These are phyloP conservation scores for Cetradonia linearis DNA, from an alignment of 495 filamentous ascomycete species.

Conservation along the genomic window DNA sequence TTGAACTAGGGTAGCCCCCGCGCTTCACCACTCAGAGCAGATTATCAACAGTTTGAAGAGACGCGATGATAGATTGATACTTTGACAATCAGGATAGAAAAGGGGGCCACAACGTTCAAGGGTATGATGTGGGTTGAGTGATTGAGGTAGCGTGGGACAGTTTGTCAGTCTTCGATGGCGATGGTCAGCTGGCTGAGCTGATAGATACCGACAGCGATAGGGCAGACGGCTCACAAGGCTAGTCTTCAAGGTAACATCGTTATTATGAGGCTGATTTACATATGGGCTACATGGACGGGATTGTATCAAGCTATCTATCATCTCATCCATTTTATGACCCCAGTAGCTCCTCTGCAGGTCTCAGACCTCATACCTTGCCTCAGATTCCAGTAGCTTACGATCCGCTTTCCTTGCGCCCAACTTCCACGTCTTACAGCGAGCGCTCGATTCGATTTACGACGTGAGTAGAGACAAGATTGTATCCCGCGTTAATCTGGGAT, in stretches of 20 bases:
- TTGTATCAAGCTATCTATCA: background rate
- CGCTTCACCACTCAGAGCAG: slow-evolving; percentile 6
- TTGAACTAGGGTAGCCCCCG: slow-evolving; percentile 9
- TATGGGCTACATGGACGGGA: background rate
- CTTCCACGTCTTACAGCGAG: background rate
- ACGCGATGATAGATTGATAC: background rate
- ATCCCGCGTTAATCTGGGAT: background rate
- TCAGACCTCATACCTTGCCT: background rate
- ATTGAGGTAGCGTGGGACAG: background rate
- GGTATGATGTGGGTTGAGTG: background rate
- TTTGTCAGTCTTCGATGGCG: background rate
- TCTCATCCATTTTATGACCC: background rate
- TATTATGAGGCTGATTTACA: slow-evolving; percentile 10
- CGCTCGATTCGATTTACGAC: background rate
- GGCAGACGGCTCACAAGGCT: slow-evolving; percentile 6
- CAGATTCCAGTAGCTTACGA: background rate
- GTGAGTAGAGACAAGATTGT: background rate
- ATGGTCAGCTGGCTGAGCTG: slow-evolving; percentile 1
- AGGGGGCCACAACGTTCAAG: background rate
- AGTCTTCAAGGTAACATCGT: background rate
- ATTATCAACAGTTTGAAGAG: slow-evolving; percentile 6
- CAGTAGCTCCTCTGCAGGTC: background rate
- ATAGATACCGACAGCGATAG: slow-evolving; percentile 1
- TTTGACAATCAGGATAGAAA: slow-evolving; percentile 1
- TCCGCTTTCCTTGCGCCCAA: background rate